Evolutionary conservation across 805 yeast genomes (phyloP), one percentile per base, ranked within the genome.

Genomic region (Myxozyma kluyveri): DNA sequence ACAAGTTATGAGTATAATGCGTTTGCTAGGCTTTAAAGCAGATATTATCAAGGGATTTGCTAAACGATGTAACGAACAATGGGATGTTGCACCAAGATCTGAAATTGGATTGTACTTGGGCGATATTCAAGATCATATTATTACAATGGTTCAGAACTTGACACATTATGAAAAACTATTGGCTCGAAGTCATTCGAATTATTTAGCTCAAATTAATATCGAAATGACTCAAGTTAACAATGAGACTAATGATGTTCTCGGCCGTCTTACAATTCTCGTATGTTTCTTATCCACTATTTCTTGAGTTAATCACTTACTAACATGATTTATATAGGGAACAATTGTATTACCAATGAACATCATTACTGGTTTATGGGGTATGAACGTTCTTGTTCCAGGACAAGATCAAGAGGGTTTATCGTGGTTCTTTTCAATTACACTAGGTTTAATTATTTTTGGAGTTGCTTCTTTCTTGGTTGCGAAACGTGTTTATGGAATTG

Each of bases 221-320:
- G 98, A 93, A 67, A 93, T 91, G 98, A 93, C 97, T 7, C 84
- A 84, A 67, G 96, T 90, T 12, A 93, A 90, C 70, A 93, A 93
- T 64, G 97, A 91, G 63, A 91, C 95, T 81, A 93, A 93, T 68
- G 98, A 93, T 67, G 96, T 90, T 1, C 76, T 91, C 64, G 96
- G 97, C 9, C 88, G 90, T 67, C 88, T 91, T 50, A 88, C 98
- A 2, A 84, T 54, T 36, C 45, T 54, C 27, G 55, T 51, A 17
- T 23, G 51, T 51, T n/a, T 33, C 22, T 18, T 4, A 10, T 35
- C 5, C 14, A 9, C 33, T 14, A 23, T 26, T 22, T 5, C 4
- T 7, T 12, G 42, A 17, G 10, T 14, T 3, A 2, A 1, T n/a
- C 6, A 36, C 5, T 5, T 14, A 21, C 36, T 23, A 39, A 26